A percentile compares a stretch with the other conserved stretches of the same genome.
Evolutionary conservation across 176 grass and related monocot species (phyloP).

Genomic region (Eragrostis nindensis): DNA sequence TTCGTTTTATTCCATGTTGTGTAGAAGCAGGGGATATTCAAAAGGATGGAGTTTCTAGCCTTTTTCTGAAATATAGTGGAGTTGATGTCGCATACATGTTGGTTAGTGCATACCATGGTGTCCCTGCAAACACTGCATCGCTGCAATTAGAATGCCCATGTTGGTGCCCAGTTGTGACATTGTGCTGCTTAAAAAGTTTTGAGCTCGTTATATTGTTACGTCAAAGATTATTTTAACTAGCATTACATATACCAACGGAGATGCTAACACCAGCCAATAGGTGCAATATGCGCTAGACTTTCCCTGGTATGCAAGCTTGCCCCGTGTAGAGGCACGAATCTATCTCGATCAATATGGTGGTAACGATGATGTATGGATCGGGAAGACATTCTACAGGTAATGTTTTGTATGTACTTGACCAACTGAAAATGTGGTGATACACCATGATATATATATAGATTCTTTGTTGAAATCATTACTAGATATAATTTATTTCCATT

Average conservation of each 20-base stretch:
- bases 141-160: background rate
- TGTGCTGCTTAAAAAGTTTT: background rate
- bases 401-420: background rate
- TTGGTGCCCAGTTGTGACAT: background rate
- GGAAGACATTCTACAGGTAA: conserved; percentile 94
- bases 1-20: too few relatives aligned
- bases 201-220: background rate
- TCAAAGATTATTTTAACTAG: background rate
- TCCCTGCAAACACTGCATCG: too few relatives aligned
- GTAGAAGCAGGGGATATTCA: background rate
- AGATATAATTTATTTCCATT: background rate
- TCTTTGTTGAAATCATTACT: background rate
- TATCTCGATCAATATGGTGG: conserved; percentile 95
- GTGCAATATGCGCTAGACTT: conserved; percentile 80
- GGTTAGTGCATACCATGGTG: too few relatives aligned
- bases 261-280: conserved; percentile 31
- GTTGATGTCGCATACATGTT: too few relatives aligned
- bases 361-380: conserved; percentile 77
- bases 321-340: conserved; percentile 73
- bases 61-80: too few relatives aligned
- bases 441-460: background rate
- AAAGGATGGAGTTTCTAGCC: background rate
- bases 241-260: background rate
- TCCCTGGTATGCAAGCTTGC: conserved; percentile 80
- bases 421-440: background rate